Conservation (phyloP, 441 rosid genomes). For the Caryocar brasiliense region DNA sequence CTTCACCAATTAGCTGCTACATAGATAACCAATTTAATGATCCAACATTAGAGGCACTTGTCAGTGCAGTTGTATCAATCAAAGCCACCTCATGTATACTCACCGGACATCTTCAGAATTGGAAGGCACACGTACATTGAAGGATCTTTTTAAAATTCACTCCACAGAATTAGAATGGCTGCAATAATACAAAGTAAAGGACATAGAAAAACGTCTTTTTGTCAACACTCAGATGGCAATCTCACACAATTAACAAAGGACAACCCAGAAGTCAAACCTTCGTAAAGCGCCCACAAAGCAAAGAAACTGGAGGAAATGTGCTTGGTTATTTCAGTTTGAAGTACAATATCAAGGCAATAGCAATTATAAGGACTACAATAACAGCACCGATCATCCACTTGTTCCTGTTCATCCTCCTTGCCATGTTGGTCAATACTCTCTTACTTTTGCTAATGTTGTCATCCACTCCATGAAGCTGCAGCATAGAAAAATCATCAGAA, state of each 20-base stretch:
- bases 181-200: neutral
- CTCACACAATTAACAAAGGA: conserved; percentile 10
- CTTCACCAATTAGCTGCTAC: no score
- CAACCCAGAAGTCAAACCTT: neutral
- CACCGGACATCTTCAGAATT: no score
- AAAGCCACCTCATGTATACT: no score
- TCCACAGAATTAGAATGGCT: neutral
- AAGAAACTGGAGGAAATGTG: neutral
- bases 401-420: conserved; percentile 81
- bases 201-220: neutral
- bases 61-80: no score
- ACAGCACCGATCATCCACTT: conserved; percentile 69
- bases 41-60: no score
- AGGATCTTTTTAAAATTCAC: neutral
- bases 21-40: no score
- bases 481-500: conserved; percentile 2
- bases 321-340: conserved; percentile 60
- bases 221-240: conserved; percentile 15
- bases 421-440: conserved; percentile 55
- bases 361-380: conserved; percentile 41
- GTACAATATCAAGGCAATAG: conserved; percentile 56
- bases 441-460: conserved; percentile 81
- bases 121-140: no score
- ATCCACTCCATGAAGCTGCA: conserved; percentile 86
- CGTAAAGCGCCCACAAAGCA: neutral